These are phyloP conservation scores for Reticulascus tulasneorum DNA, from an alignment of 2,329 filamentous ascomycete genomes.

Conservation along the genomic window DNA sequence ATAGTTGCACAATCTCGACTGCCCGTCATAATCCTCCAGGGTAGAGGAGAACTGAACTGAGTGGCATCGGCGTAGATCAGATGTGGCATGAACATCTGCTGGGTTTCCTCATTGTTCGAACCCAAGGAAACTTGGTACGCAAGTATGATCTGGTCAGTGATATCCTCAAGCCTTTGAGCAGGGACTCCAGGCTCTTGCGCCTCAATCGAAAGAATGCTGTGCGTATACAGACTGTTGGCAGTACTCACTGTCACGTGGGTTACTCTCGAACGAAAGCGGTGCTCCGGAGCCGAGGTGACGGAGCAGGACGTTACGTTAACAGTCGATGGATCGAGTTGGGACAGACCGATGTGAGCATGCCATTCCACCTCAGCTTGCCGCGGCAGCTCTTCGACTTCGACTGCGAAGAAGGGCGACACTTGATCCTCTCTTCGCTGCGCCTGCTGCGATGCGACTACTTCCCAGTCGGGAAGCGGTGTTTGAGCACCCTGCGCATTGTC, in stretches of 20 bases:
- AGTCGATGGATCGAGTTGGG: slow-evolving; percentile 18
- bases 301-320: slow-evolving; percentile 7
- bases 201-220: neutral
- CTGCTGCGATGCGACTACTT: slow-evolving; percentile 33
- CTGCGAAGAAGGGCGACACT: slow-evolving; percentile 67
- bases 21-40: neutral
- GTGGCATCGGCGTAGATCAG: slow-evolving; percentile 27
- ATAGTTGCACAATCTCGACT: slow-evolving; percentile 13
- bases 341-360: slow-evolving; percentile 65
- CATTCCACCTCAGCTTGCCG: slow-evolving; percentile 75
- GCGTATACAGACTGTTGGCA: no score
- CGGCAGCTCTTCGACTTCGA: slow-evolving; percentile 74
- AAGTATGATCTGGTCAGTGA: neutral
- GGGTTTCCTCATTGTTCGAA: slow-evolving; percentile 13
- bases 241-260: slow-evolving; percentile 3
- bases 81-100: slow-evolving; percentile 18
- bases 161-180: neutral
- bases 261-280: slow-evolving; percentile 3
- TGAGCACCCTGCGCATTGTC: slow-evolving; percentile 18
- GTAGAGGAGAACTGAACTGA: neutral
- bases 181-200: neutral
- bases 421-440: slow-evolving; percentile 20
- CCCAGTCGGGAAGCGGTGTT: slow-evolving; percentile 50
- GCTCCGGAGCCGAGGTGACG: slow-evolving; percentile 1
- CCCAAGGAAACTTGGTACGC: slow-evolving; percentile 20